A percentile compares a stretch with the other conserved stretches of the same genome.
phyloP scores from a whole-genome alignment of 495 filamentous ascomycete species.

The Neurospora tetrasperma region DNA sequence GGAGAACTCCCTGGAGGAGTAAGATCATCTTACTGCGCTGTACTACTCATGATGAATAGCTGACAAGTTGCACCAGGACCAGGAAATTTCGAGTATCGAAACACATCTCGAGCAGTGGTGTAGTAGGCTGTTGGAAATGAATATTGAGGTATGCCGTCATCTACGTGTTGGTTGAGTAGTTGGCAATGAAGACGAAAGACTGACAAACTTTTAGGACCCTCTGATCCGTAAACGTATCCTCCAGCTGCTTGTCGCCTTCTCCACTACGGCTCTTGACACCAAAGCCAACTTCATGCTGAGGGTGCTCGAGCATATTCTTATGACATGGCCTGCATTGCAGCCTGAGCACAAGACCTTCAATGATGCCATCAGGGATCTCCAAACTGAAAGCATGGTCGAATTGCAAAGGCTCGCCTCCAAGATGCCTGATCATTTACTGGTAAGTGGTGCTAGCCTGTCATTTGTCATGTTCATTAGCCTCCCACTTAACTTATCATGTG shows the following conservation, averaged over 20 bases:
- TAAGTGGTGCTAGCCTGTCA: slow-evolving; percentile 22
- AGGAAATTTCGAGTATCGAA: slow-evolving; percentile 51
- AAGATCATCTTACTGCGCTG: slow-evolving; percentile 15
- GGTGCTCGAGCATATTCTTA: slow-evolving; percentile 81
- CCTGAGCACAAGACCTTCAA: slow-evolving; percentile 61
- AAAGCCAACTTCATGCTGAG: slow-evolving; percentile 72
- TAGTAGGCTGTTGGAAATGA: slow-evolving; percentile 57
- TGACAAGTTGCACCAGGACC: slow-evolving; percentile 34
- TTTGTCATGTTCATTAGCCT: background rate
- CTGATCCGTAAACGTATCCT: slow-evolving; percentile 74
- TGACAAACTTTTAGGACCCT: slow-evolving; percentile 51
- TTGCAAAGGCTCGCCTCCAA: slow-evolving; percentile 79
- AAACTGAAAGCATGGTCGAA: slow-evolving; percentile 70
- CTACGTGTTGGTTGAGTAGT: background rate
- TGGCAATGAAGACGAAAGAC: background rate
- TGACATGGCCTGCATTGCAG: slow-evolving; percentile 61
- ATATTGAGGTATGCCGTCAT: slow-evolving; percentile 50
- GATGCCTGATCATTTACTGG: slow-evolving; percentile 79
- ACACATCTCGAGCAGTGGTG: slow-evolving; percentile 73
- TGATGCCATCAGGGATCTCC: slow-evolving; percentile 85
- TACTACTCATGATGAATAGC: background rate
- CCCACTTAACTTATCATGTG: slow-evolving; percentile 4
- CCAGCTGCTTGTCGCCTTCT: slow-evolving; percentile 76
- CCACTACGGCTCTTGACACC: slow-evolving; percentile 68
- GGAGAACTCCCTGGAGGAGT: slow-evolving; percentile 46